Base-by-base conservation (phyloP, 306 rosid genomes). In the Benincasa hispida region DNA sequence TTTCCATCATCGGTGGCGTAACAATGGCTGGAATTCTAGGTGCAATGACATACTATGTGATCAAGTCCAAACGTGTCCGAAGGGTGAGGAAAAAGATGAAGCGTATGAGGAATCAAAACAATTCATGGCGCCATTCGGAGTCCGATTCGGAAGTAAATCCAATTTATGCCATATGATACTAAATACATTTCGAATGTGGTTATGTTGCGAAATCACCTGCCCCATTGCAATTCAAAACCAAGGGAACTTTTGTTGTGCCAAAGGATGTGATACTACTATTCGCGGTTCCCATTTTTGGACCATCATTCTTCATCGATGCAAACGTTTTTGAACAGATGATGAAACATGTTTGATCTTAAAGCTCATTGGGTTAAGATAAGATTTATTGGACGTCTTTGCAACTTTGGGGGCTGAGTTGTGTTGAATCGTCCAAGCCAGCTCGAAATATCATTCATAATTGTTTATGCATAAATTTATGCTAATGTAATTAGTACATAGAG, bases 41-140 rank as follows among this genome's bases (percentile, higher is more conserved):
- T 37, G 78, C 87, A 79, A 93, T 93, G 98, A 91, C 98, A 61
- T 93, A 85, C 75, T 90, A 78, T 42, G 98, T 91, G 82, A 78
- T 91, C 8, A 91, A 90, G 86, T 83, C 82, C 45, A 93, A 90
- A 62, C 88, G 82, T 6, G 13, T 5, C 6, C 84, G 91, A 14
- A 91, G 83, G 76, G 82, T 42, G 79, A 79, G 92, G 80, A 93
- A 87, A 89, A 91, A 51, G 68, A 83, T 77, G 72, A 89, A 93
- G 84, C 19, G 56, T 0, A 54, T 79, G 3, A 84, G 82, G 81
- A 62, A 13, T 25, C 80, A 74, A 77, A 77, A 30, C 55, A 3
- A 47, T 53, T 79, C 82, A 10, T 50, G 62, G 76, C 84, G 15
- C 37, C 70, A 56, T 72, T 82, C 92, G 0, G 88, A 89, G 76